A percentile compares a stretch with the other conserved stretches of the same genome.
These are phyloP conservation scores for Citrullus colocynthis DNA, from an alignment of 306 rosid genomes.

Conservation along the genomic window DNA sequence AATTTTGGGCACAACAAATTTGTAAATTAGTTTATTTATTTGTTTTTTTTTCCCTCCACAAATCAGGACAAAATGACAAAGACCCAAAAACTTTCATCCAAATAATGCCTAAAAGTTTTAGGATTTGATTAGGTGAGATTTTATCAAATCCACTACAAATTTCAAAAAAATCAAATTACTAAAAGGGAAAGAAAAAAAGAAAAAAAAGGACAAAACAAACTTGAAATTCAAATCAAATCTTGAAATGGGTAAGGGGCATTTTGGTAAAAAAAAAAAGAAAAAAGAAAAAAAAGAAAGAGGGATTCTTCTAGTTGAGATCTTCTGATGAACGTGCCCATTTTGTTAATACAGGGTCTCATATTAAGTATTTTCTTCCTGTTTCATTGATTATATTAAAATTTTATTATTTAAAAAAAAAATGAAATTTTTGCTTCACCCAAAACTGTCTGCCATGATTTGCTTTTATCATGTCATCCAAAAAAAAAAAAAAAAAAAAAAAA, in stretches of 20 bases:
- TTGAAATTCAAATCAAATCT: not conserved
- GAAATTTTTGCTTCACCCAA: not conserved
- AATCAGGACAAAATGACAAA: slow-evolving; percentile 6
- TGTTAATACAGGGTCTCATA: not conserved
- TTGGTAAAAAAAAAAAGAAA: too few relatives aligned
- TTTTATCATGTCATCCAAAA: not conserved
- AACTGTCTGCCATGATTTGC: slow-evolving; percentile 3
- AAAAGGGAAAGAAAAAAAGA: not conserved
- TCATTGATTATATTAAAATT: not conserved
- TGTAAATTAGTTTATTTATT: not conserved
- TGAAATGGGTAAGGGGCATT: not conserved
- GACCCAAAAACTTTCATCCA: slow-evolving; percentile 10
- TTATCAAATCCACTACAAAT: slow-evolving; percentile 8
- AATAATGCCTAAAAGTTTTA: slow-evolving; percentile 14
- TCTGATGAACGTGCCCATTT: not conserved
- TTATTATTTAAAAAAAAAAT: not conserved
- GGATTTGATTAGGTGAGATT: slow-evolving; percentile 38
- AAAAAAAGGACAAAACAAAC: not conserved
- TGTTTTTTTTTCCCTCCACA: not conserved
- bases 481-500: not conserved
- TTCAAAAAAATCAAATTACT: not conserved
- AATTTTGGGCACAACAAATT: not conserved
- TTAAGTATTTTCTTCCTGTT: not conserved
- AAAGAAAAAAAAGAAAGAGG: too few relatives aligned
- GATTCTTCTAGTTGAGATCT: not conserved